Evolutionary conservation across 805 yeast species (phyloP), one percentile per base, ranked within the genome.

Genomic region (Candida rishiriensis): DNA sequence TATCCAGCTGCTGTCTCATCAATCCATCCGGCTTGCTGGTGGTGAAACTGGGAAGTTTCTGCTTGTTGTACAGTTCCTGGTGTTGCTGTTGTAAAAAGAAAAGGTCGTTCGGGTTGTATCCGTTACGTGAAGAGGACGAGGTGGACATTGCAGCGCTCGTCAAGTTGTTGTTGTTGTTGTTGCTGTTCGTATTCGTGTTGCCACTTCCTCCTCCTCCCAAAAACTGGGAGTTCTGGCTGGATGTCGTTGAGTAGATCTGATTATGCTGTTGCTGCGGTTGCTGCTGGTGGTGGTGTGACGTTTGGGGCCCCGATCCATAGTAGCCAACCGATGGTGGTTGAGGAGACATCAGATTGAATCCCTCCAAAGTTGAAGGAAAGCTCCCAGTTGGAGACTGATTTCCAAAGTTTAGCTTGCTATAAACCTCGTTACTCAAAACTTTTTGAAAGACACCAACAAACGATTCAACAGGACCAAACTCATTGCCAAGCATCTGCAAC

Each of bases 401-500:
- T 15, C 29, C 38, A 29, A 48, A 40, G 21, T 44, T 49, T 34
- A 53, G 30, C 29, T 54, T 54, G 12, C 42, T 38, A 34, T 57
- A 57, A 13, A 57, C 42, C 29, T 52, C 56, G 17, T 41, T 37
- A 16, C 51, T 50, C 17, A 57, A 29, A 3, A 55, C 55, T 26
- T 39, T 42, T 14, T 43, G 31, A n/a, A 53, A 42, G 4, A 47
- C 41, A 11, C 36, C 34, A 15, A 46, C 44, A 33, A 54, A 54
- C 15, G 40, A 33, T n/a, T 45, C 47, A 10, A 52, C 11, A 6
- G 43, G 36, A 2, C 39, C 29, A 37, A 46, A 42, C 12, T 54
- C 52, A 10, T 51, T 40, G 15, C 43, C 44, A 33, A 55, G 54
- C 9, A 61, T 38, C 12, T 48, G 39, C 39, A 61, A 46, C 66